These are phyloP conservation scores for Penicillium psychrofluorescens DNA, from an alignment of 495 filamentous ascomycete species.

Conservation along the genomic window DNA sequence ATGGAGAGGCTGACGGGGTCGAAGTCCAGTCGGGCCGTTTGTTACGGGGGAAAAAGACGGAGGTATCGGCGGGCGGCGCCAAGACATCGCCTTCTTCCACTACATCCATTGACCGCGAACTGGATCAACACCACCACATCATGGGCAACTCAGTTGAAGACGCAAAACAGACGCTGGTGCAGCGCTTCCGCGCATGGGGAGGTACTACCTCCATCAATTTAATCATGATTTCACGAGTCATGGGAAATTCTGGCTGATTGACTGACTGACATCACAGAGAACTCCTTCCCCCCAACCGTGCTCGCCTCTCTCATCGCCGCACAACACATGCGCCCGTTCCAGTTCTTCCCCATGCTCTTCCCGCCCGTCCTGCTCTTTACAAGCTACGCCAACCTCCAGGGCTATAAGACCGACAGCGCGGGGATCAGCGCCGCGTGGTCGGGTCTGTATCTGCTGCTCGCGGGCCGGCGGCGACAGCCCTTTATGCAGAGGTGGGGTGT, in stretches of 20 bases:
- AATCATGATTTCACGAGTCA: not conserved
- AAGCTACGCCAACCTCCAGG: constrained; percentile 74
- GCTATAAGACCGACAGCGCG: constrained; percentile 73
- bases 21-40: not conserved
- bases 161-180: constrained; percentile 42
- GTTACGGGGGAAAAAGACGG: constrained; percentile 7
- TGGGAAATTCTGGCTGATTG: not conserved
- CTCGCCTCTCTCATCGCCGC: constrained; percentile 74
- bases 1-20: constrained; percentile 1
- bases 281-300: constrained; percentile 67
- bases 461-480: constrained; percentile 54
- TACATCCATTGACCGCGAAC: not conserved
- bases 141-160: constrained; percentile 26
- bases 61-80: no score
- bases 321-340: constrained; percentile 69
- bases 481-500: constrained; percentile 55
- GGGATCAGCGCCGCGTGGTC: constrained; percentile 83
- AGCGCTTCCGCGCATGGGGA: constrained; percentile 58
- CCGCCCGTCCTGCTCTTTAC: constrained; percentile 78
- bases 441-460: constrained; percentile 74
- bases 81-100: no score
- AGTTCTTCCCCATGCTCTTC: constrained; percentile 70
- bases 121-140: not conserved
- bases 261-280: constrained; percentile 47
- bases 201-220: constrained; percentile 43